These are phyloP conservation scores for Wickerhamiella sorbophila DNA, from an alignment of 805 yeast species.

Conservation along the genomic window DNA sequence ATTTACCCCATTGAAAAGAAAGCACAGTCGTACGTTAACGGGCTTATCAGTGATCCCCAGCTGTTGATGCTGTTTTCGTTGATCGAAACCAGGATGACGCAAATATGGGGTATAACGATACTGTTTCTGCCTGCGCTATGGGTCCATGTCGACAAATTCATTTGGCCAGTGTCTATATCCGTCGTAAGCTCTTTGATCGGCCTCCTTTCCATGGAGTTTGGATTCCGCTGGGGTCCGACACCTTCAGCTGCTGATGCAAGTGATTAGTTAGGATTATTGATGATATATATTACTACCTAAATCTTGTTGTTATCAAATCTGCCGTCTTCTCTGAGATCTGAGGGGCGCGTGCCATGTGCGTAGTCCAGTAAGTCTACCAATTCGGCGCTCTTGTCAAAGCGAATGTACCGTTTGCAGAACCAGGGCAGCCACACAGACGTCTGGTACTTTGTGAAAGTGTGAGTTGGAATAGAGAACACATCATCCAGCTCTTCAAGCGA, in stretches of 20 bases:
- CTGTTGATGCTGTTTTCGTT: constrained; percentile 10
- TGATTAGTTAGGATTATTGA: no score
- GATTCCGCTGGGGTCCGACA: not conserved
- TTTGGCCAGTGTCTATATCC: constrained; percentile 11
- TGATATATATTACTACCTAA: no score
- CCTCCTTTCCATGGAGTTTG: constrained; percentile 1
- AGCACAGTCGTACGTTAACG: constrained; percentile 9
- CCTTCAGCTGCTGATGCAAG: not conserved
- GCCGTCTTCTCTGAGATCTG: not conserved
- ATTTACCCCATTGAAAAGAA: constrained; percentile 9
- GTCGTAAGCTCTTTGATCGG: constrained; percentile 9
- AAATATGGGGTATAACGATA: constrained; percentile 7
- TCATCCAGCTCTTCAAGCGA: constrained; percentile 66
- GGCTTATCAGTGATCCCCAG: constrained; percentile 14
- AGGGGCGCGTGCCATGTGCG: not conserved
- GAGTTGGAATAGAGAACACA: constrained; percentile 44
- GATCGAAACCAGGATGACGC: constrained; percentile 9
- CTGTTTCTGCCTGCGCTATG: constrained; percentile 11
- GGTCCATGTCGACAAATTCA: constrained; percentile 7
- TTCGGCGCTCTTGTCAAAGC: not conserved
- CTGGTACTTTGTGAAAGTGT: constrained; percentile 38
- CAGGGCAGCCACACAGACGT: constrained; percentile 14
- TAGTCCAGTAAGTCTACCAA: constrained; percentile 1
- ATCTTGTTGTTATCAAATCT: no score
- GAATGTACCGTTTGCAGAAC: not conserved